phyloP scores from a whole-genome alignment of 768 basidiomycete species.

The Mycena floridula region DNA sequence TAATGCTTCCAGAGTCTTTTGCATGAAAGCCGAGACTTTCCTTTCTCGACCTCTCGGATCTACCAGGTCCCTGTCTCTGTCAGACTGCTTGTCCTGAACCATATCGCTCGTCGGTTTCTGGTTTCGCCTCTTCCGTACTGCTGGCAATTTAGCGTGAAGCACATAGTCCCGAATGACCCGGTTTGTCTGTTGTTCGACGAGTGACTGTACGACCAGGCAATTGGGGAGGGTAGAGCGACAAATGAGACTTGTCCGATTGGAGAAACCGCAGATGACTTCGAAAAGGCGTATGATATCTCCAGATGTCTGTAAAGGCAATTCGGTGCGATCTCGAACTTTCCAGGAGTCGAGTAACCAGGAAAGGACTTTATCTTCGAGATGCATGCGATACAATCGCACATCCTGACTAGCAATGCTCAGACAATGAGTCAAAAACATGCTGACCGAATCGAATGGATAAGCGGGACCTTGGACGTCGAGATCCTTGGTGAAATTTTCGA shows the following conservation, averaged over 20 bases:
- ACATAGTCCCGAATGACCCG: slow-evolving; percentile 65
- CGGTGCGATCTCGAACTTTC: slow-evolving; percentile 32
- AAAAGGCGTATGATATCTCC: slow-evolving; percentile 61
- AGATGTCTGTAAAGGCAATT: slow-evolving; percentile 47
- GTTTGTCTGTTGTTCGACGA: slow-evolving; percentile 53
- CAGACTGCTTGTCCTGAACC: background rate
- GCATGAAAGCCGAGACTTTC: slow-evolving; percentile 54
- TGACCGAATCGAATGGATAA: slow-evolving; percentile 86
- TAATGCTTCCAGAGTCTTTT: slow-evolving; percentile 54
- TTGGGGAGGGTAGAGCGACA: slow-evolving; percentile 61
- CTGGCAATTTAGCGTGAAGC: slow-evolving; percentile 56
- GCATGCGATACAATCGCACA: slow-evolving; percentile 75
- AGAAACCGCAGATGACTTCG: slow-evolving; percentile 54
- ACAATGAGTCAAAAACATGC: slow-evolving; percentile 68
- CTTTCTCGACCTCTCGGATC: slow-evolving; percentile 54
- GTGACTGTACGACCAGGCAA: slow-evolving; percentile 52
- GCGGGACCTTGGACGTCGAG: slow-evolving; percentile 88
- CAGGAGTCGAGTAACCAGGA: slow-evolving; percentile 78
- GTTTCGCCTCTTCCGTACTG: slow-evolving; percentile 16
- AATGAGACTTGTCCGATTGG: slow-evolving; percentile 37
- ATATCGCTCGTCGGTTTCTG: background rate
- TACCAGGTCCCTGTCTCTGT: slow-evolving; percentile 23
- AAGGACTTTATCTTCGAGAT: slow-evolving; percentile 81
- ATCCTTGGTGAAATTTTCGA: slow-evolving; percentile 76
- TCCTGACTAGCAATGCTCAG: slow-evolving; percentile 74